Evolutionary conservation across 2,329 filamentous ascomycete species (phyloP), one percentile per base, ranked within the genome.

Genomic region (Gyromitra esculenta): DNA sequence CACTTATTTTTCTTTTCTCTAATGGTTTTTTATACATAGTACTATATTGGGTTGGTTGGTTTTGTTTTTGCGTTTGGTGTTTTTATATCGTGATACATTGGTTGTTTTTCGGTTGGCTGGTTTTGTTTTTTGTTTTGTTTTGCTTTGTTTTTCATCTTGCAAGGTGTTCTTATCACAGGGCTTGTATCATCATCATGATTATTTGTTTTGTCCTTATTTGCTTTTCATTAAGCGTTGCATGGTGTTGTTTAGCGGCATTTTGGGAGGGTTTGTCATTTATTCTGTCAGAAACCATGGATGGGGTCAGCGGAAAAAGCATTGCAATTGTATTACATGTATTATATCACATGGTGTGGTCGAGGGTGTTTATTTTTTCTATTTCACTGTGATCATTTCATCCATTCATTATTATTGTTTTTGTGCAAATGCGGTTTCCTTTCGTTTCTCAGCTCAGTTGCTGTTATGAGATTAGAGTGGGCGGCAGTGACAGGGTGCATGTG

Each of bases 111-210:
- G 67, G 52, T 66, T 67, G 60, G 65, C 18, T 65, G 64, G 43
- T 60, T 50, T 69, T 75, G 18, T 67, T 25, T 41, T 62, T 62
- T 63, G 39, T 37, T 59, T 66, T 67, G 59, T 60, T 41, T 67
- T 66, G 25, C 25, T 31, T 31, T 31, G 25, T 31, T 31, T 31
- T 31, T 31, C 25, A 31, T 31, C 62, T 68, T 68, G 43, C 62
- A 73, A 68, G 63, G 59, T 56, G 64, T 45, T 31, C 48, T 43
- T 54, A 45, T 62, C 25, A 60, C 39, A 69, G 37, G 31, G 50
- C 72, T 59, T 75, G 59, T 71, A 75, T 60, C 72, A 60, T 65
- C 68, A 75, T 70, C 72, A 75, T 69, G 72, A 69, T 25, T 75
- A 31, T 31, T 70, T 64, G 3, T 52, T 75, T 75, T 70, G 63